Conservation (phyloP, 2,329 filamentous ascomycete genomes). For the Diaporthe humulicola region DNA sequence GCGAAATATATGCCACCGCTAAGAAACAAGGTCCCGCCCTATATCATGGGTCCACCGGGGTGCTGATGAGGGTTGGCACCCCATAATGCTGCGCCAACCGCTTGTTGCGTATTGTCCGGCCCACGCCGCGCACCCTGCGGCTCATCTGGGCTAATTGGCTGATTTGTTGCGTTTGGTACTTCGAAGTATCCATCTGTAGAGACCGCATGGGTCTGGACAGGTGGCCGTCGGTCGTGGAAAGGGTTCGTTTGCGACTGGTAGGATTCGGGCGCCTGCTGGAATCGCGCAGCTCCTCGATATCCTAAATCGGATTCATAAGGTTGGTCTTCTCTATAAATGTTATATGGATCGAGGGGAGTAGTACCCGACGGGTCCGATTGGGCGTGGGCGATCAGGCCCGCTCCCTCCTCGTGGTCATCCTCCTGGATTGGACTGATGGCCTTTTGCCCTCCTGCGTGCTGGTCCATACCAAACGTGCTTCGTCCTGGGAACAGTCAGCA, state of each 20-base stretch:
- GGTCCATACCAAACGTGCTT: constrained; percentile 45
- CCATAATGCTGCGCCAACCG: constrained; percentile 51
- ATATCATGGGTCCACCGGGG: constrained; percentile 35
- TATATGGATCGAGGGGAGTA: constrained; percentile 39
- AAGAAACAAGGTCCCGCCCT: not conserved
- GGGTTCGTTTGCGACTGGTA: constrained; percentile 23
- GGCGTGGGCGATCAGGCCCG: constrained; percentile 51
- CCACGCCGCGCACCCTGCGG: constrained; percentile 38
- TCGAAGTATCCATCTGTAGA: constrained; percentile 31
- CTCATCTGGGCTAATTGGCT: constrained; percentile 26
- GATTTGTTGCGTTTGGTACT: constrained; percentile 22
- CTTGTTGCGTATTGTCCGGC: constrained; percentile 49
- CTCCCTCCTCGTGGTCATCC: constrained; percentile 46
- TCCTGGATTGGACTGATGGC: constrained; percentile 29
- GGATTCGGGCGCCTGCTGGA: constrained; percentile 29
- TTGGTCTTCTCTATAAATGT: constrained; percentile 35
- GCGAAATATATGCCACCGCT: not conserved
- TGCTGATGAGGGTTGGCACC: constrained; percentile 42
- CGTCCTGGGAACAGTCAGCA: constrained; percentile 37
- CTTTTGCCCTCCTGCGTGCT: constrained; percentile 30
- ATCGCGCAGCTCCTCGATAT: constrained; percentile 37
- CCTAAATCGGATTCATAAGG: constrained; percentile 41
- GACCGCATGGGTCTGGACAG: constrained; percentile 8
- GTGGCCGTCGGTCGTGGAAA: constrained; percentile 25
- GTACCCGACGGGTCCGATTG: constrained; percentile 48